phyloP scores from a whole-genome alignment of 164 flowering plant species.

The Saururus chinensis region DNA sequence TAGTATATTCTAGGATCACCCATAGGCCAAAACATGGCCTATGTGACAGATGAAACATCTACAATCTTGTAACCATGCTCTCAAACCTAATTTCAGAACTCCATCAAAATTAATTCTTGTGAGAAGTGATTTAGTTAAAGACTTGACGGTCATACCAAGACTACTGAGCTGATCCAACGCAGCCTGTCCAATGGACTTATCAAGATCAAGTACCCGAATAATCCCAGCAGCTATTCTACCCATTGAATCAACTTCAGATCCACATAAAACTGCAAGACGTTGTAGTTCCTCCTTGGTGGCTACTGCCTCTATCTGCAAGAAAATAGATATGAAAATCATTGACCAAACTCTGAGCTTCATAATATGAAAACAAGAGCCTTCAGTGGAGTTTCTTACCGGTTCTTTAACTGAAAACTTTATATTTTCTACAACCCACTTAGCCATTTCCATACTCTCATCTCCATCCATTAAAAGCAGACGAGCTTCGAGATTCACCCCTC shows the following conservation, averaged over 20 bases:
- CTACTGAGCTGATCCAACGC: slow-evolving; percentile 81
- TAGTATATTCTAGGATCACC: too few relatives aligned
- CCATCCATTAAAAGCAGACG: slow-evolving; percentile 38
- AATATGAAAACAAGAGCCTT: neutral
- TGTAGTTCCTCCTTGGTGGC: slow-evolving; percentile 87
- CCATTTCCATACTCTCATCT: slow-evolving; percentile 27
- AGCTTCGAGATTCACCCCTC: slow-evolving; percentile 69
- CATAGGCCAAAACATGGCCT: too few relatives aligned
- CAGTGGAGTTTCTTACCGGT: slow-evolving; percentile 48
- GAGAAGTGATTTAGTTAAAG: neutral
- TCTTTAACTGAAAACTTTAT: slow-evolving; percentile 71
- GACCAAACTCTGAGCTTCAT: neutral
- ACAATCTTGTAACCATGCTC: neutral
- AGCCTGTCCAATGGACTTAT: slow-evolving; percentile 68
- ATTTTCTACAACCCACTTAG: slow-evolving; percentile 64
- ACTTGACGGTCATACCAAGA: slow-evolving; percentile 39
- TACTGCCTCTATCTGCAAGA: slow-evolving; percentile 71
- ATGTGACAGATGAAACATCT: too few relatives aligned
- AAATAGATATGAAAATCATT: neutral
- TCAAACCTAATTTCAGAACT: neutral
- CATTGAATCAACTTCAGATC: slow-evolving; percentile 83
- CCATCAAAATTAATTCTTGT: neutral
- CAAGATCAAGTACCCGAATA: slow-evolving; percentile 71
- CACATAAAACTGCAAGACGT: slow-evolving; percentile 57
- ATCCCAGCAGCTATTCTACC: slow-evolving; percentile 91